These are phyloP conservation scores for Simmondsia chinensis DNA, from an alignment of 148 eudicot species.

Conservation along the genomic window DNA sequence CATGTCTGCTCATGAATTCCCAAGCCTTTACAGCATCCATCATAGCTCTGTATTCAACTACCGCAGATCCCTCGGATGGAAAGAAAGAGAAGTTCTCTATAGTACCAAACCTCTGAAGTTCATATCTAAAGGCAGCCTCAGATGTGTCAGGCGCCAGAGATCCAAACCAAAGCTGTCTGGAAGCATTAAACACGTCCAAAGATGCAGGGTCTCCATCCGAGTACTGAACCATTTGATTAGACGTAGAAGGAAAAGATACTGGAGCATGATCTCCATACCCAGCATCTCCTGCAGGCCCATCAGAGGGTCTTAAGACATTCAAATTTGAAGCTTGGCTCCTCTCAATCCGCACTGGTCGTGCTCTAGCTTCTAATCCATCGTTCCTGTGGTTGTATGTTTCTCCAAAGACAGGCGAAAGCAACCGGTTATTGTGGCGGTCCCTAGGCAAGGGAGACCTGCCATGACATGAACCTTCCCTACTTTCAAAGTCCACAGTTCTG, in stretches of 20 bases:
- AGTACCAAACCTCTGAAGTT: conserved; percentile 87
- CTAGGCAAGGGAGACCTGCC: conserved; percentile 51
- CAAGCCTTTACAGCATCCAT: conserved; percentile 87
- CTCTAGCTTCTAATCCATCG: conserved; percentile 29
- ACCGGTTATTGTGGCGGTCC: conserved; percentile 36
- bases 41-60: conserved; percentile 61
- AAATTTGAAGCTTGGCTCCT: conserved; percentile 30
- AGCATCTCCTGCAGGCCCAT: conserved; percentile 14
- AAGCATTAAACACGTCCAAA: conserved; percentile 80
- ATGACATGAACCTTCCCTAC: conserved; percentile 39
- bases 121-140: conserved; percentile 60
- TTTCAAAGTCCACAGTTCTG: conserved; percentile 40
- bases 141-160: conserved; percentile 76
- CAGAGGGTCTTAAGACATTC: conserved; percentile 29
- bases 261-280: conserved; percentile 30
- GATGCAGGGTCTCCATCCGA: conserved; percentile 89
- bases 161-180: conserved; percentile 82
- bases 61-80: conserved; percentile 57
- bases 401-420: conserved; percentile 45
- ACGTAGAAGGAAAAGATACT: conserved; percentile 17
- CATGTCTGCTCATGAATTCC: conserved; percentile 53
- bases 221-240: conserved; percentile 39
- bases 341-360: conserved; percentile 28
- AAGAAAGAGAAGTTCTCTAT: conserved; percentile 48
- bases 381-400: conserved; percentile 40